Percentiles rank a stretch among this genome's conserved stretches.
These are phyloP conservation scores for Coelastrella sp. DNA, from an alignment of 139 green algal genomes.

Conservation along the genomic window DNA sequence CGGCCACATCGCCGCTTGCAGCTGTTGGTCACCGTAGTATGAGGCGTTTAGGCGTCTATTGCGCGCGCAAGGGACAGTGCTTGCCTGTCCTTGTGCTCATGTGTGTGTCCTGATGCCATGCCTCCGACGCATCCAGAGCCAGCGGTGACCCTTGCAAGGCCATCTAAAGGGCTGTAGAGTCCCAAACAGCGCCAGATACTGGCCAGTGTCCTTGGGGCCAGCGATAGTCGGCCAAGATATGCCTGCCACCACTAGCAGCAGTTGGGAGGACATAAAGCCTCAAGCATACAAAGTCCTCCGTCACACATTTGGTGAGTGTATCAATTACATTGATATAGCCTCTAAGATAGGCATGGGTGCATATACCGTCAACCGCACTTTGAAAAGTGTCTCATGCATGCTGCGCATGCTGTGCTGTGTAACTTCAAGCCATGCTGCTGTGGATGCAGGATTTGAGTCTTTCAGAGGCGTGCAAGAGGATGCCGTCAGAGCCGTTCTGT, in stretches of 20 bases:
- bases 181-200: too few species aligned
- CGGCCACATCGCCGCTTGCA: too few species aligned
- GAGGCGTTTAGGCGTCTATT: too few species aligned
- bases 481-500: constrained; percentile 38
- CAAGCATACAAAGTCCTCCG: background rate
- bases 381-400: background rate
- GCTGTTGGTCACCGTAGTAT: too few species aligned
- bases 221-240: background rate
- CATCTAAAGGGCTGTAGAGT: too few species aligned
- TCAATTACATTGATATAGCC: background rate
- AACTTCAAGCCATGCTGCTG: background rate
- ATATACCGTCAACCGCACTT: background rate
- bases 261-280: constrained; percentile 4
- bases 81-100: too few species aligned
- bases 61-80: too few species aligned
- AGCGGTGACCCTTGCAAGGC: too few species aligned
- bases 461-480: constrained; percentile 58
- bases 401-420: background rate
- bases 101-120: too few species aligned
- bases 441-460: constrained; percentile 35
- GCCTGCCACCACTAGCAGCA: background rate
- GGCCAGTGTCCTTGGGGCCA: too few species aligned
- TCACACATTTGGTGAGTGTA: background rate
- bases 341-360: too few species aligned
- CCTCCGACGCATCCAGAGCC: too few species aligned